Evolutionary conservation across 2,329 filamentous ascomycete genomes (phyloP).

Genomic region (Fusarium verrucosum): DNA sequence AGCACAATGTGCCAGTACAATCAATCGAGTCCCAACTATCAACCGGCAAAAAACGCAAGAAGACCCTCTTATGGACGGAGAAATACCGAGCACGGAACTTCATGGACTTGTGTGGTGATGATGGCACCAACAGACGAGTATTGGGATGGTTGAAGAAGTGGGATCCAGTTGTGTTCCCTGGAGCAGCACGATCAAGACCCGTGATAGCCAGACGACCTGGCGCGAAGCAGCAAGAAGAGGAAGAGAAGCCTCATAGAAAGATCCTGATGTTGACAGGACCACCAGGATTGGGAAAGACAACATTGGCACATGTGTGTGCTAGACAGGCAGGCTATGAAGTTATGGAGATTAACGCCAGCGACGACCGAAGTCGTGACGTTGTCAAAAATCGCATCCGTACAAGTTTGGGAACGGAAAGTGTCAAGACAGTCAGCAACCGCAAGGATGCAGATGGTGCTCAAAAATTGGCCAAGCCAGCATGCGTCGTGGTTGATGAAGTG

Average conservation of each 20-base stretch:
- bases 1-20: slow-evolving; percentile 50
- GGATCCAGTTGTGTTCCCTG: slow-evolving; percentile 92
- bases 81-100: slow-evolving; percentile 95
- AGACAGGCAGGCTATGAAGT: slow-evolving; percentile 95
- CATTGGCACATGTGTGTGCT: slow-evolving; percentile 93
- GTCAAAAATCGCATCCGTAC: slow-evolving; percentile 92
- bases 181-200: slow-evolving; percentile 68
- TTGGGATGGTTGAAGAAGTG: slow-evolving; percentile 93
- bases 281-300: slow-evolving; percentile 94
- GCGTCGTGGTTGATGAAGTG: slow-evolving; percentile 95
- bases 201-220: slow-evolving; percentile 55
- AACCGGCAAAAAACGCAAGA: slow-evolving; percentile 54
- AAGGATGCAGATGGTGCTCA: slow-evolving; percentile 64
- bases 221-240: slow-evolving; percentile 58
- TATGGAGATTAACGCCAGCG: slow-evolving; percentile 96
- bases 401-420: slow-evolving; percentile 91
- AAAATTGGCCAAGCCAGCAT: slow-evolving; percentile 85
- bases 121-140: slow-evolving; percentile 89
- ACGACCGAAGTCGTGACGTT: slow-evolving; percentile 88
- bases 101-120: slow-evolving; percentile 92
- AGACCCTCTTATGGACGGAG: slow-evolving; percentile 86
- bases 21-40: slow-evolving; percentile 54
- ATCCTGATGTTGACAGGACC: slow-evolving; percentile 91
- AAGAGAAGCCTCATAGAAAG: slow-evolving; percentile 84
- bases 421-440: slow-evolving; percentile 75